Percentiles rank a stretch among this genome's conserved stretches.
These are phyloP conservation scores for Sugiyamaella paludigena DNA, from an alignment of 1,139 yeast species.

Conservation along the genomic window DNA sequence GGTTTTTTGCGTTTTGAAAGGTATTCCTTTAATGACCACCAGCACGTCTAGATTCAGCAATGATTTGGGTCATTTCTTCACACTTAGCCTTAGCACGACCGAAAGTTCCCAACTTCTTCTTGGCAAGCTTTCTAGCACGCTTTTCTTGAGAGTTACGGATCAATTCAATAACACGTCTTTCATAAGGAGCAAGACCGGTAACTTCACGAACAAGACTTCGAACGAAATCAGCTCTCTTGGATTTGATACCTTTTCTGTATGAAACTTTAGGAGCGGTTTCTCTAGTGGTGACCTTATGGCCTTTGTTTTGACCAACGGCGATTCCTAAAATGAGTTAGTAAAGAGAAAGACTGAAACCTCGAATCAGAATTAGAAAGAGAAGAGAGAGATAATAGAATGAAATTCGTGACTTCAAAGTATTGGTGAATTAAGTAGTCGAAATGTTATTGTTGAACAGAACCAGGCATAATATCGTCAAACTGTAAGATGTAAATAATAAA, in stretches of 20 bases:
- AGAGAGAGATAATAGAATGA: too few relatives aligned
- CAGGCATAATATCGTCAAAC: not conserved
- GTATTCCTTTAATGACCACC: conserved; percentile 30
- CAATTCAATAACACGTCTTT: conserved; percentile 98
- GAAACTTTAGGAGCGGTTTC: conserved; percentile 93
- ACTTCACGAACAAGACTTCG: conserved; percentile 96
- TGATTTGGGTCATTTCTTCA: conserved; percentile 96
- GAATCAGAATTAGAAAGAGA: too few relatives aligned
- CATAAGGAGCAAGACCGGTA: conserved; percentile 99
- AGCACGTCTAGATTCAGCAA: conserved; percentile 93
- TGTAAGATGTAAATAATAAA: too few relatives aligned
- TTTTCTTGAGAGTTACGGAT: conserved; percentile 99
- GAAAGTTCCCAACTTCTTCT: conserved; percentile 99
- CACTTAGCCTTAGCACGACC: conserved; percentile 99
- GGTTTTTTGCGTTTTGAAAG: not conserved
- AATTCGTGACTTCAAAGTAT: not conserved
- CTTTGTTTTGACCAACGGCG: conserved; percentile 98
- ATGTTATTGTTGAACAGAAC: not conserved
- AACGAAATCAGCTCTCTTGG: conserved; percentile 95
- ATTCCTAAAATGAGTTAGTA: conserved; percentile 57
- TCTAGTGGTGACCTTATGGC: conserved; percentile 94
- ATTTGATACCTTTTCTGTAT: conserved; percentile 94
- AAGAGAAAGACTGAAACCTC: not conserved
- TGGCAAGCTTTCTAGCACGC: conserved; percentile 99
- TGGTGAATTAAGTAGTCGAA: too few relatives aligned